Percentiles rank a stretch among this genome's conserved stretches.
phyloP scores from a whole-genome alignment of 2,329 filamentous ascomycete species.

The Madurella fahalii region DNA sequence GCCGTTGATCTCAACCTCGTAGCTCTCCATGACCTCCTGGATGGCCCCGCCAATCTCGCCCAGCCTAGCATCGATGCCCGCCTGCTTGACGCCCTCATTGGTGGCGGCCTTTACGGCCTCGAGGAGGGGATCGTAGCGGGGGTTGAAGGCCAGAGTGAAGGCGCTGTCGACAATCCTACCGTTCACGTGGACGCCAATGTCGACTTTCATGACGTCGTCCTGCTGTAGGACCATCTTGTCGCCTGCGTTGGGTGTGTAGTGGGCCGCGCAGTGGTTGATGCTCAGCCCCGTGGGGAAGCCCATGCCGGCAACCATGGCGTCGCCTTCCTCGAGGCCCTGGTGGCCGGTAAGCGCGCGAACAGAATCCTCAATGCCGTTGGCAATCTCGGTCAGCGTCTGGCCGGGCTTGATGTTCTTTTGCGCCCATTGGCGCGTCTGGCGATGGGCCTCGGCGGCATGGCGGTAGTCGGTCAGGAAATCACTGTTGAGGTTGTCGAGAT shows the following conservation, averaged over 20 bases:
- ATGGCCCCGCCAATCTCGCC: conserved; percentile 79
- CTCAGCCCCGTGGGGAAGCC: conserved; percentile 80
- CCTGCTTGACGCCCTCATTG: conserved; percentile 83
- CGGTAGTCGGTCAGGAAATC: conserved; percentile 76
- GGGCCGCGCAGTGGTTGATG: conserved; percentile 77
- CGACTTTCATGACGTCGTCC: conserved; percentile 76
- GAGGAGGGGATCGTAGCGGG: conserved; percentile 69
- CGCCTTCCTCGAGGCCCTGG: conserved; percentile 69
- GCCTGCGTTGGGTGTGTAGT: conserved; percentile 79
- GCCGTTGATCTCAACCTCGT: conserved; percentile 80
- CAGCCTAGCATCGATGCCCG: conserved; percentile 86
- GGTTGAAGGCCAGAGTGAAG: conserved; percentile 74
- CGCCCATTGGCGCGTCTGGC: conserved; percentile 77
- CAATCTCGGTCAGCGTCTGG: conserved; percentile 71
- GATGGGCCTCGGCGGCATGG: conserved; percentile 72
- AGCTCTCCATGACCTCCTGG: conserved; percentile 90
- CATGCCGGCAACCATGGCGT: conserved; percentile 71
- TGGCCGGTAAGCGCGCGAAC: conserved; percentile 73
- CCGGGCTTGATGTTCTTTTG: conserved; percentile 76
- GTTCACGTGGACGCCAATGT: conserved; percentile 77
- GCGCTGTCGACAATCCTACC: conserved; percentile 78
- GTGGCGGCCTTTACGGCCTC: conserved; percentile 71
- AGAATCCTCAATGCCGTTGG: conserved; percentile 75
- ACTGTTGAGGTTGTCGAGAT: conserved; percentile 74
- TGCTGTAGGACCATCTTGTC: conserved; percentile 71